Conservation (phyloP, 768 basidiomycete species). For the Boletus reticuloceps region DNA sequence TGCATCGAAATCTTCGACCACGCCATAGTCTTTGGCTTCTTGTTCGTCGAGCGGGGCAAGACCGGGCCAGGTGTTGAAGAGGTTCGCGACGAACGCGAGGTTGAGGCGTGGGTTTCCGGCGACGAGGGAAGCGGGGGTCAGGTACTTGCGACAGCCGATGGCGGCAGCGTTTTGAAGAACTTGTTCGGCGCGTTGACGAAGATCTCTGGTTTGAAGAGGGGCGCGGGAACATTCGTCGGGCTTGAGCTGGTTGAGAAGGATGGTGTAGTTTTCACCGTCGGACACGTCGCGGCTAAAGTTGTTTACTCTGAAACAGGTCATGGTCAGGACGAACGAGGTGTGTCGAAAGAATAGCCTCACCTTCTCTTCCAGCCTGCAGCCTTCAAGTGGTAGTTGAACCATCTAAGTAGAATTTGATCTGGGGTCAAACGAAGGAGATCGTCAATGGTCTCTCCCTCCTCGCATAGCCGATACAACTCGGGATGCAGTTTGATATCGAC, state of each 20-base stretch:
- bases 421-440: constrained; percentile 92
- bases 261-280: constrained; percentile 97
- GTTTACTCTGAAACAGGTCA: constrained; percentile 62
- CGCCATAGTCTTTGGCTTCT: constrained; percentile 87
- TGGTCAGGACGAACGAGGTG: background rate
- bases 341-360: constrained; percentile 36
- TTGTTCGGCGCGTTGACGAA: constrained; percentile 85
- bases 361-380: constrained; percentile 88
- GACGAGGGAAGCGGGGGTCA: constrained; percentile 88
- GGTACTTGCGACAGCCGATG: constrained; percentile 95
- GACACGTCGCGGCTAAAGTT: constrained; percentile 98
- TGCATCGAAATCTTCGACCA: constrained; percentile 95
- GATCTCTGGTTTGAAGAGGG: constrained; percentile 82
- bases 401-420: constrained; percentile 95
- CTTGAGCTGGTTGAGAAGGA: constrained; percentile 93
- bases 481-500: constrained; percentile 99
- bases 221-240: constrained; percentile 90
- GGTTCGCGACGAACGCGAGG: constrained; percentile 96
- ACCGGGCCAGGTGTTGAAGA: constrained; percentile 97
- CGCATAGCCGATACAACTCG: constrained; percentile 91
- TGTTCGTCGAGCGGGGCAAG: constrained; percentile 92
- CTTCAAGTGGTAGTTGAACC: constrained; percentile 99
- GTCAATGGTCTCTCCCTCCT: constrained; percentile 96
- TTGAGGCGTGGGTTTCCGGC: constrained; percentile 96
- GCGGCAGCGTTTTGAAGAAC: constrained; percentile 91